A percentile compares a stretch with the other conserved stretches of the same genome.
phyloP scores from a whole-genome alignment of 345 rosid genomes.

The Bruguiera parviflora region DNA sequence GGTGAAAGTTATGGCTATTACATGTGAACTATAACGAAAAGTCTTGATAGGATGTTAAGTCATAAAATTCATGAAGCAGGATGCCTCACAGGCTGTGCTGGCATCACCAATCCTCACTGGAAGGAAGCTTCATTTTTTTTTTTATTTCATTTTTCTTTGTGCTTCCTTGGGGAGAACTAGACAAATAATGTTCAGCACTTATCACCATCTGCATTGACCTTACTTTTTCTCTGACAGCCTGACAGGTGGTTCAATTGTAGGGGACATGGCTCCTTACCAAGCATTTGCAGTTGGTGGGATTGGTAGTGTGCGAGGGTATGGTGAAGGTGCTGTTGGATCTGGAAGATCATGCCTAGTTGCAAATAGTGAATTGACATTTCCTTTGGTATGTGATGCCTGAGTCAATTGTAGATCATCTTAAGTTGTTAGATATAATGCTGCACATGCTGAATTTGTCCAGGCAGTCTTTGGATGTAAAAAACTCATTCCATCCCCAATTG shows the following conservation, averaged over 20 bases:
- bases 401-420: background rate
- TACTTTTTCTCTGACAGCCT: constrained; percentile 48
- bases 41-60: no score
- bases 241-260: constrained; percentile 96
- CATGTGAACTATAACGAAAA: background rate
- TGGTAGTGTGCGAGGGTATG: constrained; percentile 87
- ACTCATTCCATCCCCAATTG: no score
- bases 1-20: background rate
- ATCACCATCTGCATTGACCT: constrained; percentile 21
- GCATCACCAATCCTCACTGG: background rate
- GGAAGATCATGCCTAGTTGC: constrained; percentile 91
- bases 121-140: no score
- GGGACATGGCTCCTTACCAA: constrained; percentile 99
- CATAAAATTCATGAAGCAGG: background rate
- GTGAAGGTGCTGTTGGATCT: constrained; percentile 92
- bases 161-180: background rate
- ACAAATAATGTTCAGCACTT: constrained; percentile 4
- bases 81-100: background rate
- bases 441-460: background rate
- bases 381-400: constrained; percentile 53
- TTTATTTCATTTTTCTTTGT: no score
- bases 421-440: background rate
- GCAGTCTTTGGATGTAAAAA: background rate
- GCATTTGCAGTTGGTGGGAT: constrained; percentile 93
- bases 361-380: constrained; percentile 70